Conservation (phyloP, 176 grass and related monocot genomes). For the Zoysia japonica region DNA sequence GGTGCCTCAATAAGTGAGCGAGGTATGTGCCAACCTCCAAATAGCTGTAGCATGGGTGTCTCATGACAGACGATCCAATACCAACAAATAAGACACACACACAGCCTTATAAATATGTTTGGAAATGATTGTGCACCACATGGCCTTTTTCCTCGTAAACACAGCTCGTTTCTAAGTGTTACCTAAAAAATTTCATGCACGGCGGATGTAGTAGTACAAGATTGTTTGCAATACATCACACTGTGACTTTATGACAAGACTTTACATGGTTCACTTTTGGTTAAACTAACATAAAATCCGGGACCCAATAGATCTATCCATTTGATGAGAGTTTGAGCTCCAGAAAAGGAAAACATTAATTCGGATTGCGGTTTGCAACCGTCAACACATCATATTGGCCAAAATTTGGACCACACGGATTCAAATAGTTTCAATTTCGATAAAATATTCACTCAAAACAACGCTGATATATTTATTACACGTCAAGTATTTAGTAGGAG, state of each 20-base stretch:
- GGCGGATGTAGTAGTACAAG: no score
- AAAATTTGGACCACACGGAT: background rate
- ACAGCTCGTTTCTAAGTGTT: no score
- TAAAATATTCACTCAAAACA: background rate
- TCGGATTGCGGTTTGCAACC: background rate
- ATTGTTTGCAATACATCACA: no score
- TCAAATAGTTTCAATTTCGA: background rate
- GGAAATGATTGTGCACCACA: background rate
- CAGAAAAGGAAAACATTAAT: background rate
- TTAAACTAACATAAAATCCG: no score
- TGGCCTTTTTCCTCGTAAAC: background rate
- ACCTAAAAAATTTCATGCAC: no score
- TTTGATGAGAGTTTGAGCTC: background rate
- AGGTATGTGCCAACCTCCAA: constrained; percentile 45
- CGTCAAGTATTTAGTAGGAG: background rate
- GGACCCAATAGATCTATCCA: background rate
- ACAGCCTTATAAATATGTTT: background rate
- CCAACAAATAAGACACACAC: background rate
- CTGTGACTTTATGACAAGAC: no score
- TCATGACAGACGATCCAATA: background rate
- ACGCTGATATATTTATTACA: background rate
- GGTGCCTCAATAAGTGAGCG: constrained; percentile 9
- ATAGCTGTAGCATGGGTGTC: constrained; percentile 47
- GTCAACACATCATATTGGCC: background rate
- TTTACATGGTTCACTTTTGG: background rate